Evolutionary conservation across 139 green algal species (phyloP).

Genomic region (Prasinococcaceae sp.): DNA sequence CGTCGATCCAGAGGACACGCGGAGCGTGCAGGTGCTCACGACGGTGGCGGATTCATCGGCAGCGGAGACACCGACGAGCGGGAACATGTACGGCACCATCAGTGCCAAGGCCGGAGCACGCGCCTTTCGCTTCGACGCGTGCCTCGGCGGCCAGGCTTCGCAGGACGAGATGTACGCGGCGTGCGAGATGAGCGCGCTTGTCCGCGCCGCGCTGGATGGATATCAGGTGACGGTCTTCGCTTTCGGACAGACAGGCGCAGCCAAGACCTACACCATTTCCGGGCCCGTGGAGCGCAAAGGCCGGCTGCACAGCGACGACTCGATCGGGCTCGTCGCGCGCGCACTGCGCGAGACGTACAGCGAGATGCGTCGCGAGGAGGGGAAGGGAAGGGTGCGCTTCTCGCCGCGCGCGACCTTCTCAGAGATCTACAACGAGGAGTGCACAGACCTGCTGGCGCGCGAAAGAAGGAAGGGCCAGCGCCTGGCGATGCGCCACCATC

Average conservation of each 20-base stretch:
- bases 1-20: too few species aligned
- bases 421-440: slow-evolving; percentile 59
- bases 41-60: too few species aligned
- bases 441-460: slow-evolving; percentile 39
- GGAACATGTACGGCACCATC: too few species aligned
- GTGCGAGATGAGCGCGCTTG: slow-evolving; percentile 37
- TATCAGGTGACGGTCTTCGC: slow-evolving; percentile 53
- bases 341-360: slow-evolving; percentile 21
- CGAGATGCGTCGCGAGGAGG: background rate
- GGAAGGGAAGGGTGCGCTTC: slow-evolving; percentile 1
- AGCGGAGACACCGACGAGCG: too few species aligned
- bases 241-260: slow-evolving; percentile 35
- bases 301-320: slow-evolving; percentile 22
- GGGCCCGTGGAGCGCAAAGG: background rate
- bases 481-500: slow-evolving; percentile 37
- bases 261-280: slow-evolving; percentile 12
- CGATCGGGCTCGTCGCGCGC: slow-evolving; percentile 41
- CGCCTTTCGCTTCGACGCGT: background rate
- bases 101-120: too few species aligned
- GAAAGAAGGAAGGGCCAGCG: background rate
- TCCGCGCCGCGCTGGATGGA: slow-evolving; percentile 41
- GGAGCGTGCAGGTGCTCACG: too few species aligned
- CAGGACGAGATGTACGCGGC: slow-evolving; percentile 21
- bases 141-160: too few species aligned
- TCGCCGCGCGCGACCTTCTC: too few species aligned